These are phyloP conservation scores for Thamnidium elegans DNA, from an alignment of 192 early-diverging fungal species.

Conservation along the genomic window DNA sequence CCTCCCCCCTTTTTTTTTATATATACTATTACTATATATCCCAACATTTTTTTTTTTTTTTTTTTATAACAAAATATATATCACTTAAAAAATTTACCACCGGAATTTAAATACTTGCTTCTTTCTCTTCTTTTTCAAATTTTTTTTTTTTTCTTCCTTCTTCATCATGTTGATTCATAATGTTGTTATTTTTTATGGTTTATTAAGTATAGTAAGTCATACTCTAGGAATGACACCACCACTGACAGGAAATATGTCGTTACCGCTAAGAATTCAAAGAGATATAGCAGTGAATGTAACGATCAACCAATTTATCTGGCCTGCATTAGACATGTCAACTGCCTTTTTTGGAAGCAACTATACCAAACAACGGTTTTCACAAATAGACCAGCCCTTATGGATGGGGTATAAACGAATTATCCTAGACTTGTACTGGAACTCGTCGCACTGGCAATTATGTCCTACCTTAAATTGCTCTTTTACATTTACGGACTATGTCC, in stretches of 20 bases:
- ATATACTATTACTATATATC: background rate
- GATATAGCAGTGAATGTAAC: slow-evolving; percentile 32
- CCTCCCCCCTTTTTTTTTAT: background rate
- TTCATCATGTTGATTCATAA: too few species aligned
- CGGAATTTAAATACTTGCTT: too few species aligned
- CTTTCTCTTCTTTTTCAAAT: too few species aligned
- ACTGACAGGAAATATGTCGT: too few species aligned
- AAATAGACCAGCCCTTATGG: background rate
- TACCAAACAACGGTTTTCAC: background rate
- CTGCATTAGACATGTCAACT: slow-evolving; percentile 28
- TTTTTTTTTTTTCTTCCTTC: too few species aligned
- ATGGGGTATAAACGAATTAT: slow-evolving; percentile 26
- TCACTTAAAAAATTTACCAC: too few species aligned
- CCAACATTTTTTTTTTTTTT: background rate
- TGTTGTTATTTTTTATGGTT: too few species aligned
- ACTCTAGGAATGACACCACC: too few species aligned
- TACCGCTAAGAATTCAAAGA: slow-evolving; percentile 23
- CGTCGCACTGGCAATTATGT: slow-evolving; percentile 28
- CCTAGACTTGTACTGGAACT: slow-evolving; percentile 34
- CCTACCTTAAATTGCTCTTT: background rate
- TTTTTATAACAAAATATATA: too few species aligned
- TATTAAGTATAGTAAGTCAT: too few species aligned
- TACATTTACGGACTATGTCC: background rate
- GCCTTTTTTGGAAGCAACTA: slow-evolving; percentile 32
- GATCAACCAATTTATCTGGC: slow-evolving; percentile 29